Conservation (phyloP, 2,329 filamentous ascomycete genomes). For the Aureobasidium sp. region DNA sequence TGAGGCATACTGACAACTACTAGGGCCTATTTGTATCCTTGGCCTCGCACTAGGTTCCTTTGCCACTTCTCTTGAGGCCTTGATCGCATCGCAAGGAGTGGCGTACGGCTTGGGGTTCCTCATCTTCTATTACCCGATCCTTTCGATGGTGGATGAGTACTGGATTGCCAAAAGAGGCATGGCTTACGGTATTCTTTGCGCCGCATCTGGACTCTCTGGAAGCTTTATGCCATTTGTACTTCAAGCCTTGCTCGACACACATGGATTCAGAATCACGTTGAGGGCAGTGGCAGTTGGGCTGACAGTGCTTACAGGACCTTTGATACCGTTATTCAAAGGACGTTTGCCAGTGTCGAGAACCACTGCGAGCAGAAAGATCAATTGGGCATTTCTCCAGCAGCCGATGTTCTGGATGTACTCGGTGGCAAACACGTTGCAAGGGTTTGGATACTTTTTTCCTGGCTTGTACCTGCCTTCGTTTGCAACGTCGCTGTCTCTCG, state of each 20-base stretch:
- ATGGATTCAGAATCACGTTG: slow-evolving; percentile 24
- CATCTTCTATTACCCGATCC: slow-evolving; percentile 25
- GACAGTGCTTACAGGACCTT: slow-evolving; percentile 27
- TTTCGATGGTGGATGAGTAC: slow-evolving; percentile 27
- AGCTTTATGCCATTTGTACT: slow-evolving; percentile 23
- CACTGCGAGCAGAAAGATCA: slow-evolving; percentile 18
- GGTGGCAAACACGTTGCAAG: slow-evolving; percentile 31
- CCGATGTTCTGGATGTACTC: slow-evolving; percentile 30
- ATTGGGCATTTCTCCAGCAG: slow-evolving; percentile 18
- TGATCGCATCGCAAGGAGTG: slow-evolving; percentile 56
- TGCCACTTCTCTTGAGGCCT: slow-evolving; percentile 44
- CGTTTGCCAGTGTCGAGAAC: slow-evolving; percentile 25
- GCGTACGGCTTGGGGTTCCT: slow-evolving; percentile 55
- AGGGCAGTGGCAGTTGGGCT: slow-evolving; percentile 21
- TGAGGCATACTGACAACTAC: slow-evolving; percentile 24
- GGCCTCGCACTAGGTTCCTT: slow-evolving; percentile 33
- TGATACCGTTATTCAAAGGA: slow-evolving; percentile 29
- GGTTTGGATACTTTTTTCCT: slow-evolving; percentile 35
- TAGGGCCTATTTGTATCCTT: slow-evolving; percentile 21
- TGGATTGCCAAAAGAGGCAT: slow-evolving; percentile 24
- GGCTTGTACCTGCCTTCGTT: slow-evolving; percentile 34
- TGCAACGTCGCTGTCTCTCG: slow-evolving; percentile 26
- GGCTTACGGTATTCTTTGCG: slow-evolving; percentile 24
- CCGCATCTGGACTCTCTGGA: slow-evolving; percentile 23
- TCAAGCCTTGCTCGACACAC: slow-evolving; percentile 19